Evolutionary conservation across 1,139 yeast species (phyloP), one percentile per base, ranked within the genome.

Genomic region (Geotrichum aggregatum): DNA sequence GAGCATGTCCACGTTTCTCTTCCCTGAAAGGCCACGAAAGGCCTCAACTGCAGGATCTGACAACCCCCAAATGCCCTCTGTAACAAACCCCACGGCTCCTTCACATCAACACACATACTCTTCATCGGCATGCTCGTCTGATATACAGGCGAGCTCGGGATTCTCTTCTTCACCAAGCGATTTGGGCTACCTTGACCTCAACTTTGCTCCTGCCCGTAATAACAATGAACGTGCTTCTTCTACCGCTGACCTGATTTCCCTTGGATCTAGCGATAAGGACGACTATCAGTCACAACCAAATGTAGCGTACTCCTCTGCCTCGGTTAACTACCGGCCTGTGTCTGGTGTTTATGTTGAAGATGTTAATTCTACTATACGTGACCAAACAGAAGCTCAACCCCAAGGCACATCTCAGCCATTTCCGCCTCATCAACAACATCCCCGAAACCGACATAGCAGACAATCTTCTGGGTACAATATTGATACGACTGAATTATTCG

Each of bases 1-100:
- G 26, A 39, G 39, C 30, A 44, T 49, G 52, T 49, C 52, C 11
- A 39, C 43, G 7, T 49, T 49, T 22, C 49, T 49, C 34, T 49
- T 49, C 34, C 52, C 52, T 7, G 52, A 49, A 11, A 21, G 49
- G 43, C 35, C 47, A 4, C 39, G 30, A 39, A 33, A 22, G 30
- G 22, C 36, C 19, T 14, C 47, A 14, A 2, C 48, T 13, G n/a
- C 38, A n/a, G 41, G 14, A 14, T 30, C 49, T 7, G 52, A 49
- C 4, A 43, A 44, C n/a, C 24, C 45, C 16, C 52, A 24, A 22
- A 19, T 34, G 4, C 8, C 47, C 16, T 30, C 47, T 7, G 19
- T 11, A 28, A 24, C 13, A 6, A 24, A 11, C 14, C 38, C 44
- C 6, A 14, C 44, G 16, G 13, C 19, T 14, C 19, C 19, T 13